Evolutionary conservation across 257 asterid genomes (phyloP), one percentile per base, ranked within the genome.

Genomic region (Eucommia ulmoides): DNA sequence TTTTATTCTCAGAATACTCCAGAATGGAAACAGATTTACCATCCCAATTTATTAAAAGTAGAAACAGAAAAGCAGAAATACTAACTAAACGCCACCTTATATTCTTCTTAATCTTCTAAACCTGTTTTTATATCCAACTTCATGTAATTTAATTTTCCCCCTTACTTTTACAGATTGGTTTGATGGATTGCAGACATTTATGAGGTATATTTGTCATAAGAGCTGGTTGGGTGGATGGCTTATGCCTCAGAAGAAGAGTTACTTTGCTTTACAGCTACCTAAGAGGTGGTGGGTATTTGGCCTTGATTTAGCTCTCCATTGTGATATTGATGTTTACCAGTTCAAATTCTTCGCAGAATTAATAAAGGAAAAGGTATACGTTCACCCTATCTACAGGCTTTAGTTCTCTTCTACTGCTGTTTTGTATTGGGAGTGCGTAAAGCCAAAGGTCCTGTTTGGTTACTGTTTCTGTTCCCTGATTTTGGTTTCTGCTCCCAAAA

Each of bases 181-280:
- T 74, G 99, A 91, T 61, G 99, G 99, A 55, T 96, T 91, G 61
- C 99, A 91, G 74, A 86, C 99, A 15, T 91, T 78, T 65, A 91
- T 91, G 98, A 81, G 96, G 64, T 91, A 78, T 58, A 82, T 91
- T 49, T 91, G 96, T 75, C 98, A 91, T 71, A 83, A 81, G 73
- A 91, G 96, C 66, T 91, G 99, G 99, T 65, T 91, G 66, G 96
- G 96, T 24, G 99, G 99, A 45, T 91, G 99, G 99, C 79, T 91
- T 70, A 85, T 91, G 99, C 99, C 99, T 59, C 96, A 91, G 76
- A 86, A 72, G 84, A 86, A 74, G 63, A 91, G 99, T 67, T 91
- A 91, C 71, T 91, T 91, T 46, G 99, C 99, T 52, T 80, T 91
- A 67, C 95, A 91, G 76, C 78, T 91, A 11, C 94, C 99, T 1